A percentile compares a stretch with the other conserved stretches of the same genome.
These are phyloP conservation scores for Uronychia setigera DNA, from an alignment of 73 alveolate species.

Conservation along the genomic window DNA sequence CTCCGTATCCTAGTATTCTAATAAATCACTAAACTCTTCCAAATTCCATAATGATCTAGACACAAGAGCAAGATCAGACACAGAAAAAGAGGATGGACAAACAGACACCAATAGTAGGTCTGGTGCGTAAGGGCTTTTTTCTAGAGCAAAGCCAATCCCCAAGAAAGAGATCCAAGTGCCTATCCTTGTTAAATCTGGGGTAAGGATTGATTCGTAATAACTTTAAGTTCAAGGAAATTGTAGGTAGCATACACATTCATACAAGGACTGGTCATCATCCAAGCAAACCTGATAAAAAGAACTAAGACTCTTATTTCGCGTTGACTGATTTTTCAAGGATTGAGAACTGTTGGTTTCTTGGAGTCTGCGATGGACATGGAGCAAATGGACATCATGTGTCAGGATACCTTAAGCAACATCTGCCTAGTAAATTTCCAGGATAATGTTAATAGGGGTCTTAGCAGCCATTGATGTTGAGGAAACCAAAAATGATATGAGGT, in stretches of 20 bases:
- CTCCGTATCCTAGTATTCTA: too few relatives aligned
- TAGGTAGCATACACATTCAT: background rate
- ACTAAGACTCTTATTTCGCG: slow-evolving; percentile 48
- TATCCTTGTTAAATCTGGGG: background rate
- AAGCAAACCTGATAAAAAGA: slow-evolving; percentile 43
- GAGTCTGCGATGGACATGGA: slow-evolving; percentile 67
- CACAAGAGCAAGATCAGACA: background rate
- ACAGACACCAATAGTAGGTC: background rate
- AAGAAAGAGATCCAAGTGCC: background rate
- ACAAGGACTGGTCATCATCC: slow-evolving; percentile 59
- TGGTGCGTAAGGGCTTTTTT: too few relatives aligned
- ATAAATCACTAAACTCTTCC: too few relatives aligned
- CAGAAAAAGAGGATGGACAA: background rate
- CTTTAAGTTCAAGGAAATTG: background rate
- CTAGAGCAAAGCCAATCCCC: too few relatives aligned
- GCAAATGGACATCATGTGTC: slow-evolving; percentile 62
- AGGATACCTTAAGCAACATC: slow-evolving; percentile 25
- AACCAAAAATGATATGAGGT: background rate
- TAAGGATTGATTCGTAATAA: background rate
- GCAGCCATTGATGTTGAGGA: background rate
- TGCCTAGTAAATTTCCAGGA: background rate
- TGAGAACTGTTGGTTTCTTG: slow-evolving; percentile 37
- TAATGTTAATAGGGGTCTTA: background rate
- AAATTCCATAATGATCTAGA: background rate
- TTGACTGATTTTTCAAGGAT: slow-evolving; percentile 45